Evolutionary conservation across 176 grass and related monocot genomes (phyloP).

Genomic region (Triticum monococcum): DNA sequence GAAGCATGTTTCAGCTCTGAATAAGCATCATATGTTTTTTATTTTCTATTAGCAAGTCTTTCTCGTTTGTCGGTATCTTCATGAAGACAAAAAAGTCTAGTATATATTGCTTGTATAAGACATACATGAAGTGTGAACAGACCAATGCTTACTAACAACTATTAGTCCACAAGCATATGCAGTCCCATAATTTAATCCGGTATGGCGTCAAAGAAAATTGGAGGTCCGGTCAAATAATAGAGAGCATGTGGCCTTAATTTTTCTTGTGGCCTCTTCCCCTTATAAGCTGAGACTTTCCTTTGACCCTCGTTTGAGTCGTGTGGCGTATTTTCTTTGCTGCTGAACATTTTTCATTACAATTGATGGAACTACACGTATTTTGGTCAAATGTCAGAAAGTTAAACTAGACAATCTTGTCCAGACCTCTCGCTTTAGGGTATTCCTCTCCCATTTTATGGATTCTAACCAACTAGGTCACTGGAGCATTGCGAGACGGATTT

Average conservation of each 20-base stretch:
- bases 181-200: not conserved
- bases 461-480: not conserved
- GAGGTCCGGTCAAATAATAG: slow-evolving; percentile 9
- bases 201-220: not conserved
- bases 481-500: not conserved
- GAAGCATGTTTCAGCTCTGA: not conserved
- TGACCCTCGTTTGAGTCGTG: not conserved
- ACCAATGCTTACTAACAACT: not conserved
- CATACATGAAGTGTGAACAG: not conserved
- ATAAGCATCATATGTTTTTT: not conserved
- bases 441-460: too few relatives aligned
- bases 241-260: not conserved
- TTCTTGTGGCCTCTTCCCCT: not conserved
- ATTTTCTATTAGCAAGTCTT: not conserved
- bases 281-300: not conserved
- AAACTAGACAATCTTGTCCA: not conserved
- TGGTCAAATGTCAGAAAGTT: not conserved
- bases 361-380: not conserved
- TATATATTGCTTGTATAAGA: slow-evolving; percentile 17
- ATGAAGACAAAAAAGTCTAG: not conserved
- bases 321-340: not conserved
- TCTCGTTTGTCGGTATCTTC: not conserved
- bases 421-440: too few relatives aligned
- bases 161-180: not conserved
- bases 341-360: not conserved